Conservation (phyloP, 345 rosid species). For the Hypericum perforatum region DNA sequence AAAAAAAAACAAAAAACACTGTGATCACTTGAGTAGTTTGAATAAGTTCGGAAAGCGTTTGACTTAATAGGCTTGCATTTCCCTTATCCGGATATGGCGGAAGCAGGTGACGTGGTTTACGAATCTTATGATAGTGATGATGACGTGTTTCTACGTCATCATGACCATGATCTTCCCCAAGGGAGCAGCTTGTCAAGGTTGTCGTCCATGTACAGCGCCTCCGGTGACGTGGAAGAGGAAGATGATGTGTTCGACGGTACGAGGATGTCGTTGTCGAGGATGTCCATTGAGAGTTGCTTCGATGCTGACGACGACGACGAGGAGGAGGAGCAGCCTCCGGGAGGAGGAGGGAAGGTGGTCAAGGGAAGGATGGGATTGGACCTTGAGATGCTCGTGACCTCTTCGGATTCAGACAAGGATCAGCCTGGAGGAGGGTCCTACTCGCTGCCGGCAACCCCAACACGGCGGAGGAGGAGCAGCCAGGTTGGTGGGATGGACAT, state of each 20-base stretch:
- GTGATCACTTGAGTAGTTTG: too few relatives aligned
- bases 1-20: too few relatives aligned
- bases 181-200: too few relatives aligned
- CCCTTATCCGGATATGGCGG: conserved; percentile 23
- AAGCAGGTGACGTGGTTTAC: too few relatives aligned
- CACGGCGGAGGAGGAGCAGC: conserved; percentile 21
- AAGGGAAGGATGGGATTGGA: conserved; percentile 5
- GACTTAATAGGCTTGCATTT: too few relatives aligned
- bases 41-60: too few relatives aligned
- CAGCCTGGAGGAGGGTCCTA: conserved; percentile 19
- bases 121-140: conserved; percentile 28
- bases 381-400: conserved; percentile 17
- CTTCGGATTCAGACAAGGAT: conserved; percentile 47
- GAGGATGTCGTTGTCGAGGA: conserved; percentile 32
- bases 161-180: too few relatives aligned
- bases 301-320: conserved; percentile 86
- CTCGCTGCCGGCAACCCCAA: conserved; percentile 53
- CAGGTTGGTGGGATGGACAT: background rate
- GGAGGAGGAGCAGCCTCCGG: too few relatives aligned
- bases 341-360: too few relatives aligned
- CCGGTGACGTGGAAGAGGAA: background rate
- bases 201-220: too few relatives aligned
- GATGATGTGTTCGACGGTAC: conserved; percentile 11
- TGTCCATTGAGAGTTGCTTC: conserved; percentile 48
- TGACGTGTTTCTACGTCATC: too few relatives aligned